phyloP scores from a whole-genome alignment of 208 protist genomes.

The Leishmania lainsoni region DNA sequence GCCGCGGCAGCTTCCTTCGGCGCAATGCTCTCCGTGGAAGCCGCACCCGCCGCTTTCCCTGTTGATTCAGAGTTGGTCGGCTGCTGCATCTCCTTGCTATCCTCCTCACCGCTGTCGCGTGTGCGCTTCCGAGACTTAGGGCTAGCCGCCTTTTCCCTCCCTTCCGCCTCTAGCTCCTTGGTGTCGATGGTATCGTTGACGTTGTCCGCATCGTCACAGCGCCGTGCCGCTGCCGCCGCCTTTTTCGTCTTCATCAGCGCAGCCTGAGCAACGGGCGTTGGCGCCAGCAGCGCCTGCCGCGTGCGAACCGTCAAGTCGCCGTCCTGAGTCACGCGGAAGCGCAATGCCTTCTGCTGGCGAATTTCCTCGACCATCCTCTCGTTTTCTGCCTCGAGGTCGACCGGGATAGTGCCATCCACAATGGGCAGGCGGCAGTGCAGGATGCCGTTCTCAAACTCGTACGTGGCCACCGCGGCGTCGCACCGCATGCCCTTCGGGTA shows the following conservation, averaged over 20 bases:
- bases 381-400: conserved; percentile 45
- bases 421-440: conserved; percentile 76
- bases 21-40: not conserved
- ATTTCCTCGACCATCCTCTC: conserved; percentile 59
- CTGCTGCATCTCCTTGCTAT: not conserved
- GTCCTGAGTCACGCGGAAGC: conserved; percentile 72
- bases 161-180: not conserved
- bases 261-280: conserved; percentile 30
- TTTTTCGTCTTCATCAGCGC: conserved; percentile 32
- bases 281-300: conserved; percentile 63
- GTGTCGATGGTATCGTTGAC: not conserved
- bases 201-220: not conserved
- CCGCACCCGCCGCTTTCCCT: not conserved
- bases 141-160: not conserved
- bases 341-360: conserved; percentile 61
- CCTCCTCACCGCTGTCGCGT: not conserved
- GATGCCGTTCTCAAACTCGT: conserved; percentile 65
- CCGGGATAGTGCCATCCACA: conserved; percentile 55
- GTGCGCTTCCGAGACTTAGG: conserved; percentile 8
- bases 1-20: conserved; percentile 11
- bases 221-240: not conserved
- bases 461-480: conserved; percentile 45
- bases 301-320: conserved; percentile 82
- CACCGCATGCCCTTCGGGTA: conserved; percentile 74
- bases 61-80: not conserved